These are phyloP conservation scores for Penicillium daleae DNA, from an alignment of 495 filamentous ascomycete genomes.

Conservation along the genomic window DNA sequence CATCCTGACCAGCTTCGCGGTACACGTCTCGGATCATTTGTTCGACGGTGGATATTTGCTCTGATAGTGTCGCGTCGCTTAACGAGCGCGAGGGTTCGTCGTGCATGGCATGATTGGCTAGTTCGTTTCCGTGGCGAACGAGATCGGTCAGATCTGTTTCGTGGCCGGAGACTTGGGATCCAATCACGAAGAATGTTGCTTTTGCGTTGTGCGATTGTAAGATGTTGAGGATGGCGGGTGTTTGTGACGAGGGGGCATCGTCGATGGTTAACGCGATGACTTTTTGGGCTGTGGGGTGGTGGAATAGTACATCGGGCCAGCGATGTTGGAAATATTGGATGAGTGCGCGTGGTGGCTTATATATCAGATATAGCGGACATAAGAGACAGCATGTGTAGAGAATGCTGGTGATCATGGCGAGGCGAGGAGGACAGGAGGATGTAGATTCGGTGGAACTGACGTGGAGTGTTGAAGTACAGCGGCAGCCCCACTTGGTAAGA, in stretches of 20 bases:
- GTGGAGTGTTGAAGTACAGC: not conserved
- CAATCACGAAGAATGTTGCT: slow-evolving; percentile 82
- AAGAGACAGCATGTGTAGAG: slow-evolving; percentile 52
- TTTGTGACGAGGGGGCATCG: slow-evolving; percentile 77
- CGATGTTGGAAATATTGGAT: slow-evolving; percentile 68
- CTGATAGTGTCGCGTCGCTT: slow-evolving; percentile 36
- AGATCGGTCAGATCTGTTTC: slow-evolving; percentile 63
- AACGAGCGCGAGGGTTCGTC: slow-evolving; percentile 70
- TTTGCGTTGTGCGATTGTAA: slow-evolving; percentile 60
- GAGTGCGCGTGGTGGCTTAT: slow-evolving; percentile 71
- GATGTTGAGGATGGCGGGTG: slow-evolving; percentile 67
- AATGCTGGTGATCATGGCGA: slow-evolving; percentile 50
- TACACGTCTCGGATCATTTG: slow-evolving; percentile 60
- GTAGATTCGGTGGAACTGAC: not conserved
- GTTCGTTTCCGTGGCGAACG: slow-evolving; percentile 66
- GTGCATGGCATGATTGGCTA: slow-evolving; percentile 84
- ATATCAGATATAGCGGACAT: slow-evolving; percentile 65
- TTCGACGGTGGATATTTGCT: slow-evolving; percentile 48
- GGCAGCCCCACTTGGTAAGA: not conserved
- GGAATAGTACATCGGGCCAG: slow-evolving; percentile 79
- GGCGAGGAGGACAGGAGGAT: not conserved
- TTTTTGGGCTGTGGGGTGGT: slow-evolving; percentile 58
- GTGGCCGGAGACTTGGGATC: slow-evolving; percentile 66
- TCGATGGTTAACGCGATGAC: slow-evolving; percentile 83
- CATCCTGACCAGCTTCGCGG: slow-evolving; percentile 31